These are phyloP conservation scores for Boletus edulis DNA, from an alignment of 768 basidiomycete genomes.

Conservation along the genomic window DNA sequence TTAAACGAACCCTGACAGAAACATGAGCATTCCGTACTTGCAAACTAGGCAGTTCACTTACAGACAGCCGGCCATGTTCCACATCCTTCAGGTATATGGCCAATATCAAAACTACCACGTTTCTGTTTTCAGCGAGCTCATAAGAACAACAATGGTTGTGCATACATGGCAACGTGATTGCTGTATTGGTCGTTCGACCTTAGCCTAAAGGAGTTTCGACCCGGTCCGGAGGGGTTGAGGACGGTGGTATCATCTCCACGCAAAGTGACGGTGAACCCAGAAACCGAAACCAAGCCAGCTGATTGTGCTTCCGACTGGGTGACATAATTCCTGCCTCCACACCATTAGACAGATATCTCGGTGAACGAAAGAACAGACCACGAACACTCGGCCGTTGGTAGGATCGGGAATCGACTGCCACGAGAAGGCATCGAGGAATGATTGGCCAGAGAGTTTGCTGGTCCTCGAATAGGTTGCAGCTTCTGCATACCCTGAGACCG, in stretches of 20 bases:
- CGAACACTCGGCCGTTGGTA: conserved; percentile 34
- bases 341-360: not conserved
- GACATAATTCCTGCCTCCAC: conserved; percentile 40
- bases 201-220: conserved; percentile 38
- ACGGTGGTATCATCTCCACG: conserved; percentile 33
- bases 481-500: conserved; percentile 8
- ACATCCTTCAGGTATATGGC: conserved; percentile 38
- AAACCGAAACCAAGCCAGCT: conserved; percentile 57
- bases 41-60: conserved; percentile 13
- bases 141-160: not conserved
- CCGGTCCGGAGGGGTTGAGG: conserved; percentile 29
- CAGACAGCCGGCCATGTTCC: conserved; percentile 39
- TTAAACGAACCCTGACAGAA: conserved; percentile 24
- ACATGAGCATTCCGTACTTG: not conserved
- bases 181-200: conserved; percentile 29
- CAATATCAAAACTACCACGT: conserved; percentile 31
- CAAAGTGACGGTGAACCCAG: conserved; percentile 36
- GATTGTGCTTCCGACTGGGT: conserved; percentile 45
- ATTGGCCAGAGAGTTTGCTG: conserved; percentile 47
- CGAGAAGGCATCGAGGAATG: conserved; percentile 40
- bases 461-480: conserved; percentile 45
- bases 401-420: conserved; percentile 34
- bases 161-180: conserved; percentile 34
- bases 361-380: not conserved
- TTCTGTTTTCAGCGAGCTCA: not conserved